Evolutionary conservation across 805 yeast genomes (phyloP).

Genomic region (Kodamaea nitidulidarum): DNA sequence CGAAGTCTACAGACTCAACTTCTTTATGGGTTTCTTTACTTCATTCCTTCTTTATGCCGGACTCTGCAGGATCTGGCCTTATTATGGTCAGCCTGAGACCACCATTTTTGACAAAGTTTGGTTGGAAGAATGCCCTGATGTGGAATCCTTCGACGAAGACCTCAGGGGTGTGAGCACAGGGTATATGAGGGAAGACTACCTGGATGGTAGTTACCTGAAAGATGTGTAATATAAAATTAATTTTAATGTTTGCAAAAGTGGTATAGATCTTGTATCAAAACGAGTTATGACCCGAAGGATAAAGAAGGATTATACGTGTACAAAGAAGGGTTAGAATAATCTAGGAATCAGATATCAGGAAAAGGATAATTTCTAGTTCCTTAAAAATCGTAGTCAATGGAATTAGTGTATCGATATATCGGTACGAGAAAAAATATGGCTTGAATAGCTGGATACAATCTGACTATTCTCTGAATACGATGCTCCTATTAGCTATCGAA

Average conservation of each 20-base stretch:
- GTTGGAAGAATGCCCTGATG: slow-evolving; percentile 60
- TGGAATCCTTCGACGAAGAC: slow-evolving; percentile 55
- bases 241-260: neutral
- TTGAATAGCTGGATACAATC: no score
- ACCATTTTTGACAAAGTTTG: slow-evolving; percentile 51
- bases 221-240: neutral
- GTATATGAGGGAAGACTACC: neutral
- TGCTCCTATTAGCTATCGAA: no score
- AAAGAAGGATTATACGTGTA: neutral
- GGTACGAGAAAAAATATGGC: no score
- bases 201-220: neutral
- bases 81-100: slow-evolving; percentile 33
- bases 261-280: neutral
- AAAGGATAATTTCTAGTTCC: no score
- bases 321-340: neutral
- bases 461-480: no score
- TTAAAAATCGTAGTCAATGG: no score
- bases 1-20: slow-evolving; percentile 67
- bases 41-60: slow-evolving; percentile 53
- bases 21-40: slow-evolving; percentile 68
- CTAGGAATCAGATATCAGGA: no score
- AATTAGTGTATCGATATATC: no score
- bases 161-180: slow-evolving; percentile 12
- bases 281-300: no score
- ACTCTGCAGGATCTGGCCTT: slow-evolving; percentile 52